These are phyloP conservation scores for Asclepias syriaca DNA, from an alignment of 257 asterid genomes.

Conservation along the genomic window DNA sequence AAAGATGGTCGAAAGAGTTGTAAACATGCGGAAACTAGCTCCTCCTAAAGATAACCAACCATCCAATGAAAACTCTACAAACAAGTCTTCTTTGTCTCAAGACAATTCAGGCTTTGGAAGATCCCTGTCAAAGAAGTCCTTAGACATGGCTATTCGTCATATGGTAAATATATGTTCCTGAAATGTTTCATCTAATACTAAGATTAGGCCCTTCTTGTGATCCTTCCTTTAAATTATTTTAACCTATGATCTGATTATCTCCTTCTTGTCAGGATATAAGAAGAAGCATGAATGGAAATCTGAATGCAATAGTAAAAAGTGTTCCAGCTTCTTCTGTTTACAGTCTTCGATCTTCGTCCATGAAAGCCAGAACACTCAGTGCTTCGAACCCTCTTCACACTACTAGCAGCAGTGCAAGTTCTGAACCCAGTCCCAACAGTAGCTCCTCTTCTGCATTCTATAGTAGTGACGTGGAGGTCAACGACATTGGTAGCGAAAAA, in stretches of 20 bases:
- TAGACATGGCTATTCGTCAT: slow-evolving; percentile 91
- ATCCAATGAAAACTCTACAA: slow-evolving; percentile 28
- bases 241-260: not conserved
- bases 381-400: slow-evolving; percentile 44
- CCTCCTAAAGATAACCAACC: slow-evolving; percentile 59
- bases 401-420: slow-evolving; percentile 43
- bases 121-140: slow-evolving; percentile 67
- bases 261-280: slow-evolving; percentile 53
- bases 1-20: slow-evolving; percentile 82
- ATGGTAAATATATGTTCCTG: slow-evolving; percentile 44
- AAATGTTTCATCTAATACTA: not conserved
- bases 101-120: slow-evolving; percentile 72
- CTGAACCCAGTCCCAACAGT: slow-evolving; percentile 33
- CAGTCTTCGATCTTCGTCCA: slow-evolving; percentile 26
- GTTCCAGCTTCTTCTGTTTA: slow-evolving; percentile 25
- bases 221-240: no score
- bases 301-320: slow-evolving; percentile 26
- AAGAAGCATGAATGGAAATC: slow-evolving; percentile 38
- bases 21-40: slow-evolving; percentile 86
- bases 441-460: slow-evolving; percentile 28
- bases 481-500: slow-evolving; percentile 15
- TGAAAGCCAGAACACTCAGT: slow-evolving; percentile 27
- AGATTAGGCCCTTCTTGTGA: not conserved
- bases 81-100: slow-evolving; percentile 40
- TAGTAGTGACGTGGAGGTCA: slow-evolving; percentile 22